Percentiles rank a stretch among this genome's conserved stretches.
phyloP scores from a whole-genome alignment of 305 asterid species.

The Nicotiana rustica region DNA sequence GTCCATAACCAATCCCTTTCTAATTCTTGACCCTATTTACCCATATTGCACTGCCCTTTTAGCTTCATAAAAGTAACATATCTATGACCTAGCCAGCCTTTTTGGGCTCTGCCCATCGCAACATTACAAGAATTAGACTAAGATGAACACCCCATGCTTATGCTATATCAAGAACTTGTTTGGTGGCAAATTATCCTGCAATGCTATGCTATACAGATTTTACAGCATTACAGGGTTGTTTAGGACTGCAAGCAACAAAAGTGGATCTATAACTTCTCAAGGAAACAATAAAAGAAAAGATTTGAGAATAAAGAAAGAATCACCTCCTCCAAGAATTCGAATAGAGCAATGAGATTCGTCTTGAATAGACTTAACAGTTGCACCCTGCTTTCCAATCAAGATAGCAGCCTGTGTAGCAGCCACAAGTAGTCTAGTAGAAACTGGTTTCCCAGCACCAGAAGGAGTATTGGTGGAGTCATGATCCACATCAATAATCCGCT shows the following conservation, averaged over 20 bases:
- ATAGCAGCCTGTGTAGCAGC: conserved; percentile 90
- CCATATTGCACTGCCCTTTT: background rate
- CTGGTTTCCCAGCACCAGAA: conserved; percentile 51
- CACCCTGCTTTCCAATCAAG: conserved; percentile 93
- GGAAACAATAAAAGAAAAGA: conserved; percentile 23
- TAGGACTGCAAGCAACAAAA: conserved; percentile 4
- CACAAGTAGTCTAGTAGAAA: conserved; percentile 76
- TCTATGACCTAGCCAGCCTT: background rate
- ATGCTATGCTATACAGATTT: background rate
- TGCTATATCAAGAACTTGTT: background rate
- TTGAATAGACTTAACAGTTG: conserved; percentile 80
- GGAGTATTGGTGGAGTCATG: conserved; percentile 58
- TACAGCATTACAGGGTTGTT: background rate
- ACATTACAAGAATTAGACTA: background rate
- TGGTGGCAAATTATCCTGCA: background rate
- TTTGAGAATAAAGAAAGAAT: conserved; percentile 7
- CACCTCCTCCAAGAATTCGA: conserved; percentile 88
- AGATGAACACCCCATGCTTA: background rate
- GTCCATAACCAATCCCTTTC: background rate
- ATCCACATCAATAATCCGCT: conserved; percentile 67
- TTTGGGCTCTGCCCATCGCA: background rate
- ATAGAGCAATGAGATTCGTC: conserved; percentile 75
- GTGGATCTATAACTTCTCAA: background rate
- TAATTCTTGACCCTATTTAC: background rate
- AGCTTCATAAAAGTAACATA: background rate